Percentiles rank a stretch among this genome's conserved stretches.
phyloP scores from a whole-genome alignment of 768 basidiomycete species.

The Tulasnella sp. region DNA sequence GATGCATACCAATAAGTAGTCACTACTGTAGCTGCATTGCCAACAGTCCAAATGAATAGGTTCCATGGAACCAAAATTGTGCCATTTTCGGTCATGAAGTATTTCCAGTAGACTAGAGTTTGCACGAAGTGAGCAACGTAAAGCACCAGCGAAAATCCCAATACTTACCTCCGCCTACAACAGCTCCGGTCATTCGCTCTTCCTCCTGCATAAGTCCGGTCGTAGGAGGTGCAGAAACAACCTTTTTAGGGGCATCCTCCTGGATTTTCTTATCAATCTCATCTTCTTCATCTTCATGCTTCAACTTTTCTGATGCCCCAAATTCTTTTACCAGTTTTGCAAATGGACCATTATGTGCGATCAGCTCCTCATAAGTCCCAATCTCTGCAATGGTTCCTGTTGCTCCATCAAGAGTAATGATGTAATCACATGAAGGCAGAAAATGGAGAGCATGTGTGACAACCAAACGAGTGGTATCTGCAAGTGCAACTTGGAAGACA shows the following conservation, averaged over 20 bases:
- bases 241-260: too few relatives aligned
- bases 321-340: constrained; percentile 21
- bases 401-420: constrained; percentile 52
- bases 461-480: constrained; percentile 24
- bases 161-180: constrained; percentile 36
- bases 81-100: too few relatives aligned
- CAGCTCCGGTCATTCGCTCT: constrained; percentile 43
- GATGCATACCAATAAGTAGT: neutral
- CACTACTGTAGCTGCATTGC: neutral
- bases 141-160: constrained; percentile 38
- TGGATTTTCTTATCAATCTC: constrained; percentile 22
- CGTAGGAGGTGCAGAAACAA: too few relatives aligned
- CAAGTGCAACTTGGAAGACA: constrained; percentile 25
- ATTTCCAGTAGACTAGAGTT: too few relatives aligned
- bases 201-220: constrained; percentile 45
- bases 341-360: constrained; percentile 20
- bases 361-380: constrained; percentile 42
- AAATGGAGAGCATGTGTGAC: constrained; percentile 50
- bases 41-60: too few relatives aligned
- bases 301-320: constrained; percentile 9
- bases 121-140: too few relatives aligned
- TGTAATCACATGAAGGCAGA: constrained; percentile 46
- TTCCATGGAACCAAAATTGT: too few relatives aligned
- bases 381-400: constrained; percentile 45
- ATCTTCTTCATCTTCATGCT: constrained; percentile 14